A percentile compares a stretch with the other conserved stretches of the same genome.
phyloP scores from a whole-genome alignment of 495 filamentous ascomycete genomes.

The Schizothecium vesticola region DNA sequence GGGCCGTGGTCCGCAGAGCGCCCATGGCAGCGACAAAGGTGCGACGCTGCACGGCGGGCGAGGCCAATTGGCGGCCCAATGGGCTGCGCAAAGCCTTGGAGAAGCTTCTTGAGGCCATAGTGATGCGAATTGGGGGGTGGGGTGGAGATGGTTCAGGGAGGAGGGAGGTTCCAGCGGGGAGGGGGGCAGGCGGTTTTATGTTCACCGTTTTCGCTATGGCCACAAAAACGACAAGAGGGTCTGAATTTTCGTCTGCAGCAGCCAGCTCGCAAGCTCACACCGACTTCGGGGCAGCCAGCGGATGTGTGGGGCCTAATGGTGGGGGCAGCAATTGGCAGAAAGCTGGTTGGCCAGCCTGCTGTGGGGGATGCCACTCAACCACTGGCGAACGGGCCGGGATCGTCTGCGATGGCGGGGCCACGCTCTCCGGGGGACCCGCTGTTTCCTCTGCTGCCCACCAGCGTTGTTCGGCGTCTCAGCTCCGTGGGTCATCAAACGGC shows the following conservation, averaged over 20 bases:
- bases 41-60: constrained; percentile 60
- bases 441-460: neutral
- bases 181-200: constrained; percentile 24
- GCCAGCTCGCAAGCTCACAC: constrained; percentile 21
- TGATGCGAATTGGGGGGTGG: constrained; percentile 28
- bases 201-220: constrained; percentile 18
- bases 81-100: constrained; percentile 73
- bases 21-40: constrained; percentile 64
- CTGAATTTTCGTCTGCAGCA: constrained; percentile 19
- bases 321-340: constrained; percentile 7
- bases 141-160: constrained; percentile 29
- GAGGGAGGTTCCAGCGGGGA: constrained; percentile 18
- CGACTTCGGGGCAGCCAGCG: constrained; percentile 27
- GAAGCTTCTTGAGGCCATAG: constrained; percentile 83
- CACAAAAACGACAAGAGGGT: neutral
- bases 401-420: constrained; percentile 7
- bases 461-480: constrained; percentile 1
- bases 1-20: constrained; percentile 49
- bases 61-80: constrained; percentile 66
- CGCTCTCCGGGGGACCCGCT: neutral
- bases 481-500: neutral
- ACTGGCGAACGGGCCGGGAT: neutral
- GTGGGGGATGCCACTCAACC: constrained; percentile 12
- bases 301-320: constrained; percentile 15
- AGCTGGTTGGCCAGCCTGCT: constrained; percentile 19